Evolutionary conservation across 805 yeast genomes (phyloP), one percentile per base, ranked within the genome.

Genomic region (Hanseniaspora clermontiae): DNA sequence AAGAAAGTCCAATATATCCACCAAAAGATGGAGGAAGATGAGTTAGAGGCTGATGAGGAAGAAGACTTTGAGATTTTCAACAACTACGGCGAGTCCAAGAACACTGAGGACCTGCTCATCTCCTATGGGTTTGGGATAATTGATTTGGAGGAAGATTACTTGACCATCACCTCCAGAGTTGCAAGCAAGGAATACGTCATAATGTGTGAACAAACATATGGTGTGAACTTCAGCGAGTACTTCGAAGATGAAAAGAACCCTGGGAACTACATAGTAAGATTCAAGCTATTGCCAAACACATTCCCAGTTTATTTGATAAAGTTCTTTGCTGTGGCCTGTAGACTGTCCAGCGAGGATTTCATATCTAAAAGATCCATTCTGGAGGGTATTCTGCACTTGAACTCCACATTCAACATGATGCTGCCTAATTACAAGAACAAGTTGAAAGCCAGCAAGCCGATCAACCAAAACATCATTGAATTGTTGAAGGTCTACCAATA

Each of bases 21-120:
- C 0, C 70, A 72, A 19, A 37, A 51, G 6, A n/a, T 32, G 8
- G 31, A 43, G 5, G 38, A 36, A 14, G 31, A 43, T 37, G 42
- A 37, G 3, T 20, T 19, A 10, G 43, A 43, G 2, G 36, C 17
- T 7, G 66, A 72, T 4, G 46, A 57, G 8, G 34, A 27, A 19
- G 51, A 61, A n/a, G 50, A 57, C 2, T 65, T 69, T 2, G 84
- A 87, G 64, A 59, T 90, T 1, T 86, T 69, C 68, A 89, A 89
- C 65, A 86, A 87, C 67, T 89, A 90, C 67, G 97, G 96, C 1
- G 55, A 50, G 20, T 80, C 85, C 55, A 89, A 88, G 67, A 84
- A 93, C 0, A 89, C 88, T 64, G 95, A 86, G 60, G 95, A 87
- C 60, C 68, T 89, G 31, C 67, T 90, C 6, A 69, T 89, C 61